Evolutionary conservation across 768 basidiomycete species (phyloP).

Genomic region (Sarcodon aspratus): DNA sequence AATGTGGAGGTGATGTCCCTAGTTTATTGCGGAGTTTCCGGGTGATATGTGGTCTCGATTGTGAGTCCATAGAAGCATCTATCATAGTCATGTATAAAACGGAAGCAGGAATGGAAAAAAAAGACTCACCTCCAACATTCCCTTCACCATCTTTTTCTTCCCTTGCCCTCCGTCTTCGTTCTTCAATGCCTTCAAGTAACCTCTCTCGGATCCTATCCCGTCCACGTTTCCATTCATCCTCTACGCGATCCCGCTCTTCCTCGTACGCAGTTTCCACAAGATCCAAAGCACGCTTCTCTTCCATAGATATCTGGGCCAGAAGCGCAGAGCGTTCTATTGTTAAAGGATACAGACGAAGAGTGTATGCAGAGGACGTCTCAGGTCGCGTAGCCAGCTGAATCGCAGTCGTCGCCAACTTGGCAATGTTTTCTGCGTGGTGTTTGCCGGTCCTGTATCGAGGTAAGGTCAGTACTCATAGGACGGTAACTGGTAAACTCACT

Average conservation of each 20-base stretch:
- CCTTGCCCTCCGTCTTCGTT: slow-evolving; percentile 62
- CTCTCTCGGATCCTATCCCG: slow-evolving; percentile 67
- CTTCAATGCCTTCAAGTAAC: slow-evolving; percentile 76
- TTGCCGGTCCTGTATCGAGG: slow-evolving; percentile 31
- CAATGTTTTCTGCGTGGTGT: slow-evolving; percentile 52
- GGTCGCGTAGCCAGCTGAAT: slow-evolving; percentile 60
- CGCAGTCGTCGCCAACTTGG: slow-evolving; percentile 44
- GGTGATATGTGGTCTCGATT: slow-evolving; percentile 71
- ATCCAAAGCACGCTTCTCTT: slow-evolving; percentile 60
- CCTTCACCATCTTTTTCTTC: slow-evolving; percentile 89
- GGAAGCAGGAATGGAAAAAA: neutral
- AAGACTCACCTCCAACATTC: slow-evolving; percentile 47
- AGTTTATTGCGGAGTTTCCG: slow-evolving; percentile 78
- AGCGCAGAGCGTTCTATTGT: slow-evolving; percentile 70
- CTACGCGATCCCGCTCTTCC: slow-evolving; percentile 69
- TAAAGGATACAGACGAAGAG: slow-evolving; percentile 60
- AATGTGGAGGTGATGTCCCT: slow-evolving; percentile 62
- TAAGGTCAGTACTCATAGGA: slow-evolving; percentile 2
- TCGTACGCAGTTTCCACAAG: slow-evolving; percentile 61
- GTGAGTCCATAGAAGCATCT: slow-evolving; percentile 69
- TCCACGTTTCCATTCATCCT: slow-evolving; percentile 74
- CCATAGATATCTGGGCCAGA: slow-evolving; percentile 50
- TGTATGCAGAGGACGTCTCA: slow-evolving; percentile 52
- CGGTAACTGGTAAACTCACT: slow-evolving; percentile 33
- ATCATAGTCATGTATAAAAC: neutral